Percentiles rank a stretch among this genome's conserved stretches.
phyloP scores from a whole-genome alignment of 805 yeast genomes.

The Ogataea trehalophila region DNA sequence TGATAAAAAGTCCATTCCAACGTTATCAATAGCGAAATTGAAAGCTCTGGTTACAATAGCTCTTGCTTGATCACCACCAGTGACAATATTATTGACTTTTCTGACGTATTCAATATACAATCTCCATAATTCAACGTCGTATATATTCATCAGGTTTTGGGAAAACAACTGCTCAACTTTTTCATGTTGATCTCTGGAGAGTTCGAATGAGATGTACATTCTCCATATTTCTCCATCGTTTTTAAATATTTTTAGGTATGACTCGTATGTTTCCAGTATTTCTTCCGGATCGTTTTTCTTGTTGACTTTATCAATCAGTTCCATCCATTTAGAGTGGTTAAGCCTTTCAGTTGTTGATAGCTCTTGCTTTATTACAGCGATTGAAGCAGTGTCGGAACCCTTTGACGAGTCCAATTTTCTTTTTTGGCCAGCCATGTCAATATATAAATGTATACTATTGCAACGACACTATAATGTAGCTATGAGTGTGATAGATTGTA shows the following conservation, averaged over 20 bases:
- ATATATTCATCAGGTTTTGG: conserved; percentile 55
- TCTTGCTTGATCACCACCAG: conserved; percentile 80
- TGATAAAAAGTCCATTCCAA: conserved; percentile 67
- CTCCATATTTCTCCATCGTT: conserved; percentile 72
- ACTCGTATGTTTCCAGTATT: conserved; percentile 53
- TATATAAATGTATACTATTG: no score
- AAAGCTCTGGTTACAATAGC: conserved; percentile 73
- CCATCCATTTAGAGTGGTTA: conserved; percentile 53
- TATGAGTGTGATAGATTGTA: no score
- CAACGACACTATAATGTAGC: no score
- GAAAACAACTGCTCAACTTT: conserved; percentile 61
- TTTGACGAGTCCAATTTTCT: conserved; percentile 29
- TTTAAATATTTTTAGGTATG: conserved; percentile 61
- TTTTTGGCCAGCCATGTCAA: neutral
- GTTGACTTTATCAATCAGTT: conserved; percentile 44
- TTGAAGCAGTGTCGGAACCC: conserved; percentile 22
- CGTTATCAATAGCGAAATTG: conserved; percentile 71
- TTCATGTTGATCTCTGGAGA: conserved; percentile 59
- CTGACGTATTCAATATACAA: conserved; percentile 77
- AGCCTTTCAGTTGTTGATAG: conserved; percentile 43
- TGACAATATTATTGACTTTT: conserved; percentile 59
- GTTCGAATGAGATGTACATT: conserved; percentile 59
- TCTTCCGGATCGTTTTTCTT: conserved; percentile 55
- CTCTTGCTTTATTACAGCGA: conserved; percentile 55
- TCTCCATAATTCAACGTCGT: conserved; percentile 67